Conservation (phyloP, 2,329 filamentous ascomycete species). For the Colletotrichum simmondsii region DNA sequence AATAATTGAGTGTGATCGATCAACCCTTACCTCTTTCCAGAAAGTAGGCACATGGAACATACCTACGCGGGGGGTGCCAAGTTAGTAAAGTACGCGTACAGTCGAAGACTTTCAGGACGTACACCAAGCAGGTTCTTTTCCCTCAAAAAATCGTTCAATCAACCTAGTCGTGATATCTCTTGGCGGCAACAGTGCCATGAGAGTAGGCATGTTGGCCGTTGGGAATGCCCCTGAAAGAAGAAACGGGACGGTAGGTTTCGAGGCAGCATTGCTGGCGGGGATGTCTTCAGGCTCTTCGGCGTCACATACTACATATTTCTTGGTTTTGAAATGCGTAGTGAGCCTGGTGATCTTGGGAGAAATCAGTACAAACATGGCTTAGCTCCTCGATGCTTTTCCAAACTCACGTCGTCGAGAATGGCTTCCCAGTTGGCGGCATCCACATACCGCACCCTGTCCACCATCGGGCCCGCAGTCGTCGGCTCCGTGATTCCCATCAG, state of each 20-base stretch:
- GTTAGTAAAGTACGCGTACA: not conserved
- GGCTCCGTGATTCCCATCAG: constrained; percentile 14
- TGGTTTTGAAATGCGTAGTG: constrained; percentile 37
- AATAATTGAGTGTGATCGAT: not conserved
- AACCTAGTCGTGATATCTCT: constrained; percentile 39
- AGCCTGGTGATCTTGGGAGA: constrained; percentile 36
- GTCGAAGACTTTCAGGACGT: not conserved
- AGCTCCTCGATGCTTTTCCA: not conserved
- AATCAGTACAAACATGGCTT: constrained; percentile 5
- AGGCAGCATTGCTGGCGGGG: constrained; percentile 29
- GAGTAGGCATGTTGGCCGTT: constrained; percentile 32
- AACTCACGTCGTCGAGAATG: constrained; percentile 42
- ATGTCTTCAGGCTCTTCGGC: constrained; percentile 35
- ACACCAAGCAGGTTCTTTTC: constrained; percentile 41
- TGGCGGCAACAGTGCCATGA: constrained; percentile 39
- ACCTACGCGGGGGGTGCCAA: constrained; percentile 20
- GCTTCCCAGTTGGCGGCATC: constrained; percentile 45
- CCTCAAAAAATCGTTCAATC: constrained; percentile 42
- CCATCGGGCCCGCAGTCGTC: constrained; percentile 35
- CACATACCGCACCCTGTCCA: constrained; percentile 41
- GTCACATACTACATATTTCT: constrained; percentile 23
- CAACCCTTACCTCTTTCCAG: constrained; percentile 27
- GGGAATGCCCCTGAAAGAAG: constrained; percentile 40
- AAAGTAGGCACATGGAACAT: constrained; percentile 45
- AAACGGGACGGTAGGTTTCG: constrained; percentile 35